phyloP scores from a whole-genome alignment of 148 eudicot species.

The Vaccinium vitisidaea region DNA sequence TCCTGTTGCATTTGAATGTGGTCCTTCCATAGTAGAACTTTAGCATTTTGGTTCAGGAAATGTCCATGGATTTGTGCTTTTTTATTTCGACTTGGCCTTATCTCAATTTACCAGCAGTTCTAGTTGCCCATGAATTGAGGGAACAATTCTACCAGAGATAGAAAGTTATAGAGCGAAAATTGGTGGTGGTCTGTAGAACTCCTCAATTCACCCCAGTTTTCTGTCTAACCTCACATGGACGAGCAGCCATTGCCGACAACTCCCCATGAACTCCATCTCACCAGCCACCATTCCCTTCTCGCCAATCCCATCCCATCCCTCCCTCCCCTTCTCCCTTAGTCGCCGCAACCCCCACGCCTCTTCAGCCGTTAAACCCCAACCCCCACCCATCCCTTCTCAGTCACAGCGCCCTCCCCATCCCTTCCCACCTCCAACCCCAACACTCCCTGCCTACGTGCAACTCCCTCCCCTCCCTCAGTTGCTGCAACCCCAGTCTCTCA shows the following conservation, averaged over 20 bases:
- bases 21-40: not conserved
- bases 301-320: not conserved
- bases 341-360: not conserved
- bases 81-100: not conserved
- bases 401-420: not conserved
- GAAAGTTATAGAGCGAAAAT: not conserved
- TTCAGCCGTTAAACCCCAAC: not conserved
- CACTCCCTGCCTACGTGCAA: not conserved
- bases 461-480: not conserved
- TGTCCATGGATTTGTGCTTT: not conserved
- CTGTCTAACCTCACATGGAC: not conserved
- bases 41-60: not conserved
- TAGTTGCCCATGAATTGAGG: not conserved
- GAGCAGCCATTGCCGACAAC: not conserved
- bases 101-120: not conserved
- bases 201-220: not conserved
- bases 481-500: not conserved
- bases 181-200: not conserved
- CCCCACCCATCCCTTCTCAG: not conserved
- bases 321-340: not conserved
- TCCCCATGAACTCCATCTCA: not conserved
- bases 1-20: not conserved
- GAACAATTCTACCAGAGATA: not conserved
- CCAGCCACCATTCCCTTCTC: not conserved
- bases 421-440: not conserved